Percentiles rank a stretch among this genome's conserved stretches.
phyloP scores from a whole-genome alignment of 1,284 basidiomycete species.

The Rhodofomes roseus region DNA sequence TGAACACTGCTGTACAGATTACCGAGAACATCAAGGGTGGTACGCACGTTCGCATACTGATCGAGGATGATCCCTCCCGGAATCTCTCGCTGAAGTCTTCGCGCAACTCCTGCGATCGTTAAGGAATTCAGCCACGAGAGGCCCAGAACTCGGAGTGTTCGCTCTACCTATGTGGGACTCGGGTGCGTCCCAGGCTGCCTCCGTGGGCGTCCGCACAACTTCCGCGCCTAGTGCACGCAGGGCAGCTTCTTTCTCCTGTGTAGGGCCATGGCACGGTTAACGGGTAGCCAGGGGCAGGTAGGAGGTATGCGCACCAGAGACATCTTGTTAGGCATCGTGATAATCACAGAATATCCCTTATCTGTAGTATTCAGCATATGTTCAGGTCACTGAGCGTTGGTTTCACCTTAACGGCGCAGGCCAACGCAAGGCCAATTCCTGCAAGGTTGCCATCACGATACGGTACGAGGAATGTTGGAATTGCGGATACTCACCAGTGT shows the following conservation, averaged over 20 bases:
- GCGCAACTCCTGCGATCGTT: conserved; percentile 80
- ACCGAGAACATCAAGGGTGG: not conserved
- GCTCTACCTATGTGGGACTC: conserved; percentile 87
- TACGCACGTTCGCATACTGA: conserved; percentile 76
- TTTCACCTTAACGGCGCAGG: conserved; percentile 86
- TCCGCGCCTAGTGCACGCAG: conserved; percentile 90
- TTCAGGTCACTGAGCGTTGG: conserved; percentile 13
- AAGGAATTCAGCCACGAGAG: conserved; percentile 80
- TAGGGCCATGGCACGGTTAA: not conserved
- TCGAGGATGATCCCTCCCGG: conserved; percentile 89
- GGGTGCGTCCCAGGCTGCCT: conserved; percentile 81
- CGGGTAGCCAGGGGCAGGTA: not conserved
- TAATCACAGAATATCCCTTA: conserved; percentile 90
- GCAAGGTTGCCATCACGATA: not conserved
- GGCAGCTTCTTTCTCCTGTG: conserved; percentile 89
- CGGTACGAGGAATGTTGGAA: too few relatives aligned
- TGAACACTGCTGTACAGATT: too few relatives aligned
- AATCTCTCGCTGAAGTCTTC: conserved; percentile 74
- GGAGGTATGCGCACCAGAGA: conserved; percentile 50
- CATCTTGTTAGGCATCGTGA: conserved; percentile 97
- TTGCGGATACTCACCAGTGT: conserved; percentile 67
- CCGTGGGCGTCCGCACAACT: conserved; percentile 92
- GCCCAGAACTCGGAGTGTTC: conserved; percentile 25
- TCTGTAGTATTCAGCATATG: conserved; percentile 74
- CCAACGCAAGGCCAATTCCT: conserved; percentile 91